Conservation (phyloP, 176 grass and related monocot genomes). For the Zoysia japonica region DNA sequence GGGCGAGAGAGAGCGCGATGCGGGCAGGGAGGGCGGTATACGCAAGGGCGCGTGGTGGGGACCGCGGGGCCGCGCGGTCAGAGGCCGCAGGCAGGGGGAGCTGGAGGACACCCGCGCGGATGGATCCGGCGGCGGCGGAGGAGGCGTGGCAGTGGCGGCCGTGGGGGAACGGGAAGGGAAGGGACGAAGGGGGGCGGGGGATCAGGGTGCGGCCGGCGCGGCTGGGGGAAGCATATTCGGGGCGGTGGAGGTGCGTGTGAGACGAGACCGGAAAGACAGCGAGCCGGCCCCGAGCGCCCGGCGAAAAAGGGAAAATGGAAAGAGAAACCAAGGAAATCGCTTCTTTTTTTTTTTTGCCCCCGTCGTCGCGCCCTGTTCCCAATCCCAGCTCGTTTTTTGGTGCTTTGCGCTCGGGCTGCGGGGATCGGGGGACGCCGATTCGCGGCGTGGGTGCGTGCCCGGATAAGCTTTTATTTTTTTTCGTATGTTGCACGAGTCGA, state of each 20-base stretch:
- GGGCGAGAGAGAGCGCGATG: slow-evolving; percentile 1
- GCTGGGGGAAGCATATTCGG: slow-evolving; percentile 61
- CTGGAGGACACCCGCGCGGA: background rate
- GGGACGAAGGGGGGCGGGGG: slow-evolving; percentile 39
- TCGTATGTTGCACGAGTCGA: slow-evolving; percentile 20
- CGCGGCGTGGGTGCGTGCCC: background rate
- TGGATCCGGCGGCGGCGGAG: slow-evolving; percentile 47
- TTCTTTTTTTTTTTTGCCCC: background rate
- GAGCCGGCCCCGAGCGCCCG: background rate
- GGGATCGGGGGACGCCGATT: slow-evolving; percentile 13
- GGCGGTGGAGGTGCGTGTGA: slow-evolving; percentile 36
- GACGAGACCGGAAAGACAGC: slow-evolving; percentile 33
- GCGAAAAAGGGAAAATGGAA: slow-evolving; percentile 35
- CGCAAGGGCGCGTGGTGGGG: background rate
- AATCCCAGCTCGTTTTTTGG: slow-evolving; percentile 25
- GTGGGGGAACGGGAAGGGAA: background rate
- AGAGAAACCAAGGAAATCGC: background rate
- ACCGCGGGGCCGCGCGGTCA: slow-evolving; percentile 23
- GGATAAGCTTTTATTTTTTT: background rate
- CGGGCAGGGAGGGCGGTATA: background rate
- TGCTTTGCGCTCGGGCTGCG: slow-evolving; percentile 9
- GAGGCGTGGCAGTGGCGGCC: slow-evolving; percentile 39
- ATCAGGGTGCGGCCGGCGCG: slow-evolving; percentile 61
- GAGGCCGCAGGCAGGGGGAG: background rate
- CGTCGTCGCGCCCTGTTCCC: background rate